Conservation (phyloP, 495 filamentous ascomycete genomes). For the Penicillium dipodomyicola region DNA sequence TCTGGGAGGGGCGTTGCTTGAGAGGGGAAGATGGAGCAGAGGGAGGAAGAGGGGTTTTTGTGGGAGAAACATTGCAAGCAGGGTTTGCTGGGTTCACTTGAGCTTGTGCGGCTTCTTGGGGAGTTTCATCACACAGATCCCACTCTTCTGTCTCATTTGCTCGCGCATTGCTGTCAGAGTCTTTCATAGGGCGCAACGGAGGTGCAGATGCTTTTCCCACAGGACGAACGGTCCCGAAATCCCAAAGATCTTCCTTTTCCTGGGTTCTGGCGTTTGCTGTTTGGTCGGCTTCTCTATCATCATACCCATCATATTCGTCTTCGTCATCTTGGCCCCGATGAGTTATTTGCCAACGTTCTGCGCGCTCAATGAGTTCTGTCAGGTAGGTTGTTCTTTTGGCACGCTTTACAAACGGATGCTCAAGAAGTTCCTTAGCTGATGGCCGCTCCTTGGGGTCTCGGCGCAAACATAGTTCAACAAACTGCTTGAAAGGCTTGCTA, state of each 20-base stretch:
- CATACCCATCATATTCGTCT: constrained; percentile 53
- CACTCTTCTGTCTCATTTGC: constrained; percentile 42
- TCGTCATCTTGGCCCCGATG: constrained; percentile 50
- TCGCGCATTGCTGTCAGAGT: constrained; percentile 67
- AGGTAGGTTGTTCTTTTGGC: constrained; percentile 89
- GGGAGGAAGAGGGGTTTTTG: constrained; percentile 20
- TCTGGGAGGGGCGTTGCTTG: constrained; percentile 2
- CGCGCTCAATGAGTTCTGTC: constrained; percentile 88
- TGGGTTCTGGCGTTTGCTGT: constrained; percentile 27
- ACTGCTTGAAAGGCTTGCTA: constrained; percentile 88
- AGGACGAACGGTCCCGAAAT: constrained; percentile 88
- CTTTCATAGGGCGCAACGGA: constrained; percentile 64
- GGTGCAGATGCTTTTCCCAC: constrained; percentile 52
- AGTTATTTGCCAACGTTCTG: constrained; percentile 75
- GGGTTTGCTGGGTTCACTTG: constrained; percentile 7
- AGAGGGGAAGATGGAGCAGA: constrained; percentile 15
- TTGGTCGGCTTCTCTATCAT: constrained; percentile 53
- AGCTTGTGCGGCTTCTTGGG: constrained; percentile 25
- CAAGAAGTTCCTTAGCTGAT: constrained; percentile 81
- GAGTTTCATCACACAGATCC: constrained; percentile 42
- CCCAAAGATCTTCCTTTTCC: constrained; percentile 71
- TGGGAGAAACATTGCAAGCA: constrained; percentile 7
- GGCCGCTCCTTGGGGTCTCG: constrained; percentile 87
- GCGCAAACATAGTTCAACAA: constrained; percentile 81
- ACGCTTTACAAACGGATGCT: constrained; percentile 82